A percentile compares a stretch with the other conserved stretches of the same genome.
Conservation (phyloP, 2,329 filamentous ascomycete genomes). For the Ilyonectria sp. region DNA sequence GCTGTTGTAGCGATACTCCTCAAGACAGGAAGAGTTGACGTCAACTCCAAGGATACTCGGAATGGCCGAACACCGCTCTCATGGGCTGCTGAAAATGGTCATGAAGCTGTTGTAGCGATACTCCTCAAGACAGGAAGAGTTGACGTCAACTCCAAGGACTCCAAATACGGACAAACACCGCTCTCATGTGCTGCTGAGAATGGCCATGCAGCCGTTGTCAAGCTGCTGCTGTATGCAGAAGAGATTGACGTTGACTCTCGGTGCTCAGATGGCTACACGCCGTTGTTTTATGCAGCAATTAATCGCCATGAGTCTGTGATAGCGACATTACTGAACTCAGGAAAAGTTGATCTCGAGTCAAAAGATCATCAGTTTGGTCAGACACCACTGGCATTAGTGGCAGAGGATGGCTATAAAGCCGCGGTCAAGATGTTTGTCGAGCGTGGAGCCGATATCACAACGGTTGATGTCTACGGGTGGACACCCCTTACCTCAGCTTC, state of each 20-base stretch:
- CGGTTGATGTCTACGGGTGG: not conserved
- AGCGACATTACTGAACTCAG: not conserved
- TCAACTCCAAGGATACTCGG: too few species aligned
- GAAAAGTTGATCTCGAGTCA: not conserved
- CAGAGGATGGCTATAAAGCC: not conserved
- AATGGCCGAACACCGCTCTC: too few species aligned
- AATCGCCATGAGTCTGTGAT: not conserved
- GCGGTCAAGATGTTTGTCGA: not conserved
- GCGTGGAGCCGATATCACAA: not conserved
- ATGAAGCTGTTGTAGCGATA: too few species aligned
- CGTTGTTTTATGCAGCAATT: not conserved
- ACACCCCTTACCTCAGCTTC: too few species aligned
- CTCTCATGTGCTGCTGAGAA: not conserved
- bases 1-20: not conserved
- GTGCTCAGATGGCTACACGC: not conserved
- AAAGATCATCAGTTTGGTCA: not conserved
- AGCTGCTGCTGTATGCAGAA: slow-evolving; percentile 2
- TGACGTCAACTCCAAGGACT: too few species aligned
- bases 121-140: too few species aligned
- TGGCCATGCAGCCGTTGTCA: not conserved
- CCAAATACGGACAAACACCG: not conserved
- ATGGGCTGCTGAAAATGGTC: too few species aligned
- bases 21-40: too few species aligned
- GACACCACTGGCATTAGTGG: not conserved
- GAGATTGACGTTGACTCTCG: not conserved